Evolutionary conservation across 2,329 filamentous ascomycete genomes (phyloP).

Genomic region (Gnomoniopsis smithogilvyi): DNA sequence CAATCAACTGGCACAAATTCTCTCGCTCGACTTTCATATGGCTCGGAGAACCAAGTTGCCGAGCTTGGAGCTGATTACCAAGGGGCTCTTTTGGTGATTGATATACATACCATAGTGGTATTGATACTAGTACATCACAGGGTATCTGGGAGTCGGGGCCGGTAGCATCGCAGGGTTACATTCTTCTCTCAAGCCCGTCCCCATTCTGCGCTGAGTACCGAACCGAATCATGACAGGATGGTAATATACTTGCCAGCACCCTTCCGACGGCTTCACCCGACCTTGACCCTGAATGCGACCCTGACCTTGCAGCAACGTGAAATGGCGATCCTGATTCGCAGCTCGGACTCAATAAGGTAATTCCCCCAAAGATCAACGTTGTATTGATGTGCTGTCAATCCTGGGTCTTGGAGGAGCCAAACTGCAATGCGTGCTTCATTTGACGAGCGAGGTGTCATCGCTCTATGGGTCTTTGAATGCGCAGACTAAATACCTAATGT

Average conservation of each 20-base stretch:
- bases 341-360: neutral
- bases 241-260: neutral
- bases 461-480: no score
- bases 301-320: neutral
- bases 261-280: neutral
- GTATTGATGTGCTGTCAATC: constrained; percentile 2
- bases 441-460: neutral
- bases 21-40: no score
- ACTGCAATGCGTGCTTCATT: neutral
- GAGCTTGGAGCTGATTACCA: neutral
- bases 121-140: no score
- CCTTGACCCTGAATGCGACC: neutral
- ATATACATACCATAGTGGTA: neutral
- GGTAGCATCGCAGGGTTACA: neutral
- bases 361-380: neutral
- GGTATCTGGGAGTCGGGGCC: neutral
- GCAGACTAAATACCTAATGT: neutral
- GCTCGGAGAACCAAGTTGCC: neutral
- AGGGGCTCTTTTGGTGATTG: neutral
- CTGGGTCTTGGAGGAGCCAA: neutral
- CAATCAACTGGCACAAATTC: no score
- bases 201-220: neutral
- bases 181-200: neutral
- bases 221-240: no score
- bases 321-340: neutral